Evolutionary conservation across 2,329 filamentous ascomycete genomes (phyloP).

Genomic region (Cercospora beticola): DNA sequence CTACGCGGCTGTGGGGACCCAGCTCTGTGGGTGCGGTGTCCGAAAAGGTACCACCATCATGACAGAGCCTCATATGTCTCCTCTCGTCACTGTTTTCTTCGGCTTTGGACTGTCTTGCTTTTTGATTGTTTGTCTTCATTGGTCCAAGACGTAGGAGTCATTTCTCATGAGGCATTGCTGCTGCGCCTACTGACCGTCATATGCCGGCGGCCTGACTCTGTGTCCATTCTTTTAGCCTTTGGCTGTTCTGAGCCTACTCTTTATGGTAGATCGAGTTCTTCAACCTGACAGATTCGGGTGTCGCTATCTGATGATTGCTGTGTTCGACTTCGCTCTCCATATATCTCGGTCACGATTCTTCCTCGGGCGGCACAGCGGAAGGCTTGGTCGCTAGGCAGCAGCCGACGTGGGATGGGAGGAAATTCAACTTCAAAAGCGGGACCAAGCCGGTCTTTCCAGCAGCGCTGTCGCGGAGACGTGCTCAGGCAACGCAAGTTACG

Average conservation of each 20-base stretch:
- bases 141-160: not conserved
- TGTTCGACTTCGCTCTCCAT: too few relatives aligned
- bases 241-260: not conserved
- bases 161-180: not conserved
- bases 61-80: not conserved
- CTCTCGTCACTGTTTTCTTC: not conserved
- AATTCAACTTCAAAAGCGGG: not conserved
- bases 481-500: not conserved
- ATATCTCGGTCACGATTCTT: not conserved
- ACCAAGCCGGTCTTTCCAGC: not conserved
- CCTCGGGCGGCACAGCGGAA: constrained; percentile 1
- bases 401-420: not conserved
- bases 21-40: not conserved
- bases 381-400: not conserved
- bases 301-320: not conserved
- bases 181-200: not conserved
- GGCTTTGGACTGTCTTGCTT: not conserved
- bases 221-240: not conserved
- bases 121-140: not conserved
- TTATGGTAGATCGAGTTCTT: too few relatives aligned
- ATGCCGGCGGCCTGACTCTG: not conserved
- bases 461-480: not conserved
- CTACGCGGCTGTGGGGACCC: not conserved
- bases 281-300: not conserved
- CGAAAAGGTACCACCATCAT: not conserved